Percentiles rank a stretch among this genome's conserved stretches.
Conservation (phyloP, 352 stramenopile genomes). For the Pythium apleroticum region DNA sequence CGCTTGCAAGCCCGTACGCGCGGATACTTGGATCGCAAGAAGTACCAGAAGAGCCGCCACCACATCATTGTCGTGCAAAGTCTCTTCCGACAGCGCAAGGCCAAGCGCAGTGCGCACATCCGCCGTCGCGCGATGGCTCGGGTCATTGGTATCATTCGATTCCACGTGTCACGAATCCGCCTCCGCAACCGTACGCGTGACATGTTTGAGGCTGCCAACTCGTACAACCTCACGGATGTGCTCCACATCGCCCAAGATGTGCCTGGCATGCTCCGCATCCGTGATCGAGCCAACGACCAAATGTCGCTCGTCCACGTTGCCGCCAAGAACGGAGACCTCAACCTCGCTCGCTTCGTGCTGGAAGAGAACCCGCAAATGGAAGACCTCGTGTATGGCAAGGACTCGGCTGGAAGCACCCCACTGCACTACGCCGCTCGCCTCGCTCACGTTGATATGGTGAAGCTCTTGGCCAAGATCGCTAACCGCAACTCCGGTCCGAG, state of each 20-base stretch:
- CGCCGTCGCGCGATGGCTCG: slow-evolving; percentile 69
- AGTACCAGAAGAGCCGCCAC: slow-evolving; percentile 44
- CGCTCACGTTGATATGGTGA: slow-evolving; percentile 84
- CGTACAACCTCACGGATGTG: slow-evolving; percentile 77
- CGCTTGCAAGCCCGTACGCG: slow-evolving; percentile 69
- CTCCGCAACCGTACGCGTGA: slow-evolving; percentile 80
- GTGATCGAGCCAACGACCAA: slow-evolving; percentile 74
- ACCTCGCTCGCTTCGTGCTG: slow-evolving; percentile 78
- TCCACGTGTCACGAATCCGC: slow-evolving; percentile 81
- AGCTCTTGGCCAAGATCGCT: slow-evolving; percentile 78
- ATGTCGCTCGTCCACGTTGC: slow-evolving; percentile 90
- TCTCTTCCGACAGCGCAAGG: slow-evolving; percentile 65
- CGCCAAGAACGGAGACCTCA: slow-evolving; percentile 84
- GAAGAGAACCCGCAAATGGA: slow-evolving; percentile 83
- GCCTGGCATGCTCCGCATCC: slow-evolving; percentile 76
- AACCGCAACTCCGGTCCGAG: slow-evolving; percentile 76
- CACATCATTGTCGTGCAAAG: slow-evolving; percentile 79
- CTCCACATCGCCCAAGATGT: slow-evolving; percentile 82
- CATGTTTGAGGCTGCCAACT: slow-evolving; percentile 75
- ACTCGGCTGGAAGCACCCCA: slow-evolving; percentile 74
- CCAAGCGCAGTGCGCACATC: slow-evolving; percentile 40
- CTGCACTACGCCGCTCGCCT: slow-evolving; percentile 81
- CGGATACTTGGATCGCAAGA: slow-evolving; percentile 57
- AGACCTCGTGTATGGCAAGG: slow-evolving; percentile 82
- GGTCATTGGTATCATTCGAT: slow-evolving; percentile 65